Conservation (phyloP, 768 basidiomycete species). For the Boletus patriciae region DNA sequence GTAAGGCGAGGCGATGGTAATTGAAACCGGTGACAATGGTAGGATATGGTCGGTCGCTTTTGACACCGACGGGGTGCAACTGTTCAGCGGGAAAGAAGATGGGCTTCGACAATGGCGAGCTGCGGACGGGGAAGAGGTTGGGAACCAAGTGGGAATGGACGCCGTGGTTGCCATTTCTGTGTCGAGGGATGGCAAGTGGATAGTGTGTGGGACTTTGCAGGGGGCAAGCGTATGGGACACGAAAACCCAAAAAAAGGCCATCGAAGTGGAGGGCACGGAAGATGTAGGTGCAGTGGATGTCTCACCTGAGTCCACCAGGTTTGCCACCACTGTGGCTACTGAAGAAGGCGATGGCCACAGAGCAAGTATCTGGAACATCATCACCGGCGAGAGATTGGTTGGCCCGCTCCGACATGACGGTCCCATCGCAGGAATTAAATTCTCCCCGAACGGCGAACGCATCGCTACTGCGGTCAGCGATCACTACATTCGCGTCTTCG, state of each 20-base stretch:
- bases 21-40: neutral
- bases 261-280: neutral
- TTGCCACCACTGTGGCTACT: neutral
- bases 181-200: neutral
- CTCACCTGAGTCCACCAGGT: neutral
- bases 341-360: too few relatives aligned
- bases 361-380: too few relatives aligned
- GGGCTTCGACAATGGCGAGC: neutral
- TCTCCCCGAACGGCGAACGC: too few relatives aligned
- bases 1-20: neutral
- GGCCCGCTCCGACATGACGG: too few relatives aligned
- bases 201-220: neutral
- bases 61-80: neutral
- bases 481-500: too few relatives aligned
- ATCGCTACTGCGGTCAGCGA: too few relatives aligned
- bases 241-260: neutral
- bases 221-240: constrained; percentile 3
- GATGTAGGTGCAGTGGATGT: neutral
- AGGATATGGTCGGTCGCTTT: neutral
- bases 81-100: neutral
- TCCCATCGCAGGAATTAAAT: too few relatives aligned
- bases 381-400: too few relatives aligned
- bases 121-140: neutral
- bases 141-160: neutral
- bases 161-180: neutral